Evolutionary conservation across 192 early-diverging fungal genomes (phyloP).

Genomic region (Linnemannia elongata): DNA sequence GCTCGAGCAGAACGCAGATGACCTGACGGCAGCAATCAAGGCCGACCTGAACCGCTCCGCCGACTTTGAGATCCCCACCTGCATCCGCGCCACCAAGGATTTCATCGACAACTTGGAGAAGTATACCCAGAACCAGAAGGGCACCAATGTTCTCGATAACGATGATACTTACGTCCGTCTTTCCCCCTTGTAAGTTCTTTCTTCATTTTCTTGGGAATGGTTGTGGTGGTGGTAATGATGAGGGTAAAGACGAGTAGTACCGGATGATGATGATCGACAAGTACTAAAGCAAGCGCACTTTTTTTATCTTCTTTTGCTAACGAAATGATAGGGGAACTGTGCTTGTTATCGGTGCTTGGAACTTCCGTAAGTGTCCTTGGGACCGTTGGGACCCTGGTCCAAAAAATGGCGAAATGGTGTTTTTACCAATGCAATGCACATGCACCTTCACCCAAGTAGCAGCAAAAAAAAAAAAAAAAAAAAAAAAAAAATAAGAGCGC

Average conservation of each 20-base stretch:
- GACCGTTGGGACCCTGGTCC: neutral
- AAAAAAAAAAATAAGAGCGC: neutral
- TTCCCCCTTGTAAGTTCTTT: conserved; percentile 35
- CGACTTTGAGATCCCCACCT: conserved; percentile 28
- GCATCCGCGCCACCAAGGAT: neutral
- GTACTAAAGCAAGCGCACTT: neutral
- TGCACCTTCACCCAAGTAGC: no score
- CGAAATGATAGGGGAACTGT: conserved; percentile 43
- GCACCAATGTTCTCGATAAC: neutral
- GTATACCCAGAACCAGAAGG: conserved; percentile 19
- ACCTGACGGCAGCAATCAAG: conserved; percentile 61
- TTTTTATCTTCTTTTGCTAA: neutral
- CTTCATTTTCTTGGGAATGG: neutral
- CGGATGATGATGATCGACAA: neutral
- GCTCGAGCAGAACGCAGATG: conserved; percentile 65
- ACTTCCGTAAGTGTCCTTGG: conserved; percentile 56
- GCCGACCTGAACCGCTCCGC: conserved; percentile 69
- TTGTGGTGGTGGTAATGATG: neutral
- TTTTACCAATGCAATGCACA: neutral
- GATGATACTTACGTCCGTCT: conserved; percentile 42
- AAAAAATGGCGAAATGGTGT: neutral
- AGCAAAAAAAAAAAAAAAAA: neutral
- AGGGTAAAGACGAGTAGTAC: neutral
- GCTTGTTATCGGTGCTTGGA: conserved; percentile 66
- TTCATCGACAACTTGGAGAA: conserved; percentile 36